A percentile compares a stretch with the other conserved stretches of the same genome.
These are phyloP conservation scores for Allomyces macrogynus DNA, from an alignment of 192 early-diverging fungal genomes.

Conservation along the genomic window DNA sequence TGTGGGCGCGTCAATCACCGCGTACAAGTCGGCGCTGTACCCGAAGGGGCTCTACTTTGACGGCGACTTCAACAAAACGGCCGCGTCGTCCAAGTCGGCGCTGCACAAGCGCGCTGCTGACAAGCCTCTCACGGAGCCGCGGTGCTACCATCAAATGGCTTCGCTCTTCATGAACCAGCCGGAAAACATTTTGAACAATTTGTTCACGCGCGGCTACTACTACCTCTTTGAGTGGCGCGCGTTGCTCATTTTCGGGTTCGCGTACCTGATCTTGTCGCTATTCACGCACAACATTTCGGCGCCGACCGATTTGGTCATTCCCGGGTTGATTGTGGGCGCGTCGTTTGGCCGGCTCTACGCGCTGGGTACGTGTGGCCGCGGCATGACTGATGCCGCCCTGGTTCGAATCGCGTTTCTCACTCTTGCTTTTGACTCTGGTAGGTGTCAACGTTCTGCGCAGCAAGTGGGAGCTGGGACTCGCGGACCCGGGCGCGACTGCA, in stretches of 20 bases:
- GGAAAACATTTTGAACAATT: background rate
- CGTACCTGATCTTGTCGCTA: background rate
- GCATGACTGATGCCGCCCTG: background rate
- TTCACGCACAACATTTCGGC: background rate
- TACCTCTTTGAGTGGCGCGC: background rate
- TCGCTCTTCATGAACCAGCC: background rate
- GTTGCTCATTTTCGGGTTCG: background rate
- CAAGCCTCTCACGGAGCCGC: background rate
- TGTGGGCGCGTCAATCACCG: too few species aligned
- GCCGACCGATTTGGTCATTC: background rate
- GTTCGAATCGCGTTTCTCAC: background rate
- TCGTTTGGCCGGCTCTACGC: too few species aligned
- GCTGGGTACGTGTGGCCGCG: too few species aligned
- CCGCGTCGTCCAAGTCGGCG: too few species aligned
- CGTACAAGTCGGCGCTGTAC: too few species aligned
- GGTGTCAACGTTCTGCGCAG: too few species aligned
- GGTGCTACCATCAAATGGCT: background rate
- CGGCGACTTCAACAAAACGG: too few species aligned
- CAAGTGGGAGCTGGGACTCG: background rate
- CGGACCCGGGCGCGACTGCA: background rate
- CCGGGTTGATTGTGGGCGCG: background rate
- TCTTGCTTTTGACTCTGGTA: too few species aligned
- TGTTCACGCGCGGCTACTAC: background rate
- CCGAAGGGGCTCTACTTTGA: too few species aligned
- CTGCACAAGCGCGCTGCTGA: too few species aligned